Conservation (phyloP, 768 basidiomycete species). For the Mycena albidolilacea region DNA sequence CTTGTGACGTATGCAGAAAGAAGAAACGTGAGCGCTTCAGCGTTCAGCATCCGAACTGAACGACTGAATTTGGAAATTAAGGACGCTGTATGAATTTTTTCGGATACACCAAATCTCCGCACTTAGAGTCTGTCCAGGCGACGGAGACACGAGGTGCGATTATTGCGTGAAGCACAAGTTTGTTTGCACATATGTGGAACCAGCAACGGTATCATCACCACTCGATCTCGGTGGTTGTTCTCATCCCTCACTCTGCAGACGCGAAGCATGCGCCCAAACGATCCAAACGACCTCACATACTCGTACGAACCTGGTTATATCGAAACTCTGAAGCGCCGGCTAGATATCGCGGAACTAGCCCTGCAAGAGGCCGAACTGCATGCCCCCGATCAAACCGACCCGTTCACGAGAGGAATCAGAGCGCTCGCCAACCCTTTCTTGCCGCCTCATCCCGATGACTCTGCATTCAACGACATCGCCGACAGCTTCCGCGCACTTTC, state of each 20-base stretch:
- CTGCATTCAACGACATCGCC: constrained; percentile 3
- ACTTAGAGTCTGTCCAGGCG: neutral
- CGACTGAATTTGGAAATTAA: neutral
- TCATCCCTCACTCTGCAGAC: neutral
- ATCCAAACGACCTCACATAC: neutral
- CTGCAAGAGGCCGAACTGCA: neutral
- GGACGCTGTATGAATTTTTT: constrained; percentile 13
- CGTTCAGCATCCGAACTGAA: neutral
- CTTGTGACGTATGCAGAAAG: constrained; percentile 20
- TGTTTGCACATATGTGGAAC: constrained; percentile 9
- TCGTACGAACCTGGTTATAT: neutral
- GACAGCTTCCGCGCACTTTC: constrained; percentile 17
- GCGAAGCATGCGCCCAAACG: neutral
- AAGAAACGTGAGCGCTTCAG: constrained; percentile 7
- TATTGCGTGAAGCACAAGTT: neutral
- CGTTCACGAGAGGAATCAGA: neutral
- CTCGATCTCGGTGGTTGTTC: neutral
- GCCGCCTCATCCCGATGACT: constrained; percentile 3
- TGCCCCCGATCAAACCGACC: neutral
- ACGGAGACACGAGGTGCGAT: neutral
- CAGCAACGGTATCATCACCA: neutral
- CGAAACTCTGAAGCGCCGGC: neutral
- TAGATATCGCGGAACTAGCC: neutral
- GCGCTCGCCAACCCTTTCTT: neutral
- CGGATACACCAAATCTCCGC: neutral